A percentile compares a stretch with the other conserved stretches of the same genome.
These are phyloP conservation scores for Thyridium curvatum DNA, from an alignment of 2,329 filamentous ascomycete genomes.

Conservation along the genomic window DNA sequence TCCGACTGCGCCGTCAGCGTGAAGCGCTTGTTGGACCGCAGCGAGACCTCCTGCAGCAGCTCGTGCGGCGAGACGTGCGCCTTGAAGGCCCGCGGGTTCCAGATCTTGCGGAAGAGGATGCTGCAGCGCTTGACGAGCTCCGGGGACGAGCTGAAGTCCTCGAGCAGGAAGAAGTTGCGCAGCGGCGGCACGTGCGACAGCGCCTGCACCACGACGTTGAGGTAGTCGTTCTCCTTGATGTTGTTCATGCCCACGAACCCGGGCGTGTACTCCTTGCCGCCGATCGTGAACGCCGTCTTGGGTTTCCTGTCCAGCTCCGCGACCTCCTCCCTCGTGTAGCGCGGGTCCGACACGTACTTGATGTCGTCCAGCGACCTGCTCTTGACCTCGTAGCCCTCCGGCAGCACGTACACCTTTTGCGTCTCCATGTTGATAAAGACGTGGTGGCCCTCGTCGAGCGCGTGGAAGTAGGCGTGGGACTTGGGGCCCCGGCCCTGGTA, in stretches of 20 bases:
- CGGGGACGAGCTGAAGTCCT: conserved; percentile 66
- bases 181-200: conserved; percentile 84
- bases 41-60: conserved; percentile 86
- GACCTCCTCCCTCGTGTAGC: conserved; percentile 75
- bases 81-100: conserved; percentile 96
- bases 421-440: conserved; percentile 98
- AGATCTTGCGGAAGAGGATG: conserved; percentile 90
- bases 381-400: conserved; percentile 94
- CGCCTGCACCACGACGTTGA: conserved; percentile 91
- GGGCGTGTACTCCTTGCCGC: conserved; percentile 79
- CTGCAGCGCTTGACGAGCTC: conserved; percentile 86
- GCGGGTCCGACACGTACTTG: conserved; percentile 93
- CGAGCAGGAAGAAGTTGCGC: conserved; percentile 85
- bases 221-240: conserved; percentile 98
- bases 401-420: conserved; percentile 84
- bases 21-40: conserved; percentile 88
- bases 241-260: conserved; percentile 99
- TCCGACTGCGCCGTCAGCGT: conserved; percentile 87
- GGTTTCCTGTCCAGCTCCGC: conserved; percentile 64
- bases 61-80: conserved; percentile 96
- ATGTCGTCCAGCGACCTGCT: conserved; percentile 95
- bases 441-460: conserved; percentile 90
- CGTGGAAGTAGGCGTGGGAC: conserved; percentile 96
- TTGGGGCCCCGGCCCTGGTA: conserved; percentile 90
- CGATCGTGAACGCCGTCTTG: conserved; percentile 63